Evolutionary conservation across 257 asterid genomes (phyloP).

Genomic region (Solanum pimpinellifolium): DNA sequence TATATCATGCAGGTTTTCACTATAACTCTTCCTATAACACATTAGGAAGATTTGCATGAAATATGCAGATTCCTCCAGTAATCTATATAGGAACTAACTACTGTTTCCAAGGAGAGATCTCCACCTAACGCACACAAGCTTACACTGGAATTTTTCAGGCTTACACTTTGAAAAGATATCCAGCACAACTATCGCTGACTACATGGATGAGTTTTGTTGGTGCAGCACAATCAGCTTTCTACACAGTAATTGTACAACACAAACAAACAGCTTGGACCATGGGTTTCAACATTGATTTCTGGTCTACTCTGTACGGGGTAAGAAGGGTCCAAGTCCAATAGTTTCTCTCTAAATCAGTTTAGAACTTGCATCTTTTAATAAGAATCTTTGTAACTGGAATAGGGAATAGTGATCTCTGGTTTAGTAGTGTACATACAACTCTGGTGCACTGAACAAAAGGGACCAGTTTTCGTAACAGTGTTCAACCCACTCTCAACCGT

Average conservation of each 20-base stretch:
- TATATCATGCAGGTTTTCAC: slow-evolving; percentile 64
- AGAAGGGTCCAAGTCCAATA: background rate
- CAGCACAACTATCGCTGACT: slow-evolving; percentile 63
- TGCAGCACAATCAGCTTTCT: slow-evolving; percentile 71
- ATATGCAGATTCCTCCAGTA: background rate
- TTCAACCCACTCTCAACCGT: slow-evolving; percentile 62
- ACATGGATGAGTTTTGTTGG: slow-evolving; percentile 73
- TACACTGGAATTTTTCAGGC: slow-evolving; percentile 26
- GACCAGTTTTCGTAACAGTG: slow-evolving; percentile 73
- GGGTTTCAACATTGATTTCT: slow-evolving; percentile 60
- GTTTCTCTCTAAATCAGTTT: background rate
- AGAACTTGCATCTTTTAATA: background rate
- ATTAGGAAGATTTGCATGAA: background rate
- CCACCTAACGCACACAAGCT: background rate
- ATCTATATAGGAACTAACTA: background rate
- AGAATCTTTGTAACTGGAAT: background rate
- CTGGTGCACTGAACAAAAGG: slow-evolving; percentile 64
- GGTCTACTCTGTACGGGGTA: slow-evolving; percentile 64
- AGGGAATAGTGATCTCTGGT: slow-evolving; percentile 68
- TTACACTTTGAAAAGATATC: slow-evolving; percentile 50
- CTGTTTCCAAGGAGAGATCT: background rate
- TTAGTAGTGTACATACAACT: slow-evolving; percentile 36
- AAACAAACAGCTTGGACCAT: slow-evolving; percentile 52
- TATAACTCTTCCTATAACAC: background rate
- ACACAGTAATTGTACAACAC: slow-evolving; percentile 43